Conservation (phyloP, 306 rosid species). For the Corylus americana region DNA sequence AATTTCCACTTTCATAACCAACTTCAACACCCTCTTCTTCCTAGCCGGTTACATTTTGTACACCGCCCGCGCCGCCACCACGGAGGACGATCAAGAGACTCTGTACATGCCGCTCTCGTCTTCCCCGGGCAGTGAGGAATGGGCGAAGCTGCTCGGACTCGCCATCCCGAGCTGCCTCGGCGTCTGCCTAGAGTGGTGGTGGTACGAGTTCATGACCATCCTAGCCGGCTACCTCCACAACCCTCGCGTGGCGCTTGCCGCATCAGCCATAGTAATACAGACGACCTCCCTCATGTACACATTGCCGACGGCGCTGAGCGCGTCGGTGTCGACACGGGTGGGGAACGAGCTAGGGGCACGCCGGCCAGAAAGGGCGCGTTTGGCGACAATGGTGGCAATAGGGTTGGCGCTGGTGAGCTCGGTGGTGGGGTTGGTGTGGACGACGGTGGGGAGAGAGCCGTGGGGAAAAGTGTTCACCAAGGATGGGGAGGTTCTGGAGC, state of each 20-base stretch:
- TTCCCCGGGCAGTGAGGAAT: slow-evolving; percentile 42
- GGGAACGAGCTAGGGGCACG: slow-evolving; percentile 68
- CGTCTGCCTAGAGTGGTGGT: slow-evolving; percentile 96
- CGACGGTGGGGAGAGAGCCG: slow-evolving; percentile 50
- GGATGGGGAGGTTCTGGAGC: slow-evolving; percentile 47
- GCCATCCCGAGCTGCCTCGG: slow-evolving; percentile 69
- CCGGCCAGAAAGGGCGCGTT: slow-evolving; percentile 42
- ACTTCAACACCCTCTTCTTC: slow-evolving; percentile 61
- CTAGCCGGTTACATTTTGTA: slow-evolving; percentile 49
- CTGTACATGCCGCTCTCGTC: slow-evolving; percentile 11
- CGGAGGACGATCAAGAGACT: not conserved
- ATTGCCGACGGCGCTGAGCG: slow-evolving; percentile 54
- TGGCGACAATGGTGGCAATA: slow-evolving; percentile 52
- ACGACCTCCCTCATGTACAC: slow-evolving; percentile 69
- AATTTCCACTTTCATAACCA: slow-evolving; percentile 59
- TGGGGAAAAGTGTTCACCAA: slow-evolving; percentile 69
- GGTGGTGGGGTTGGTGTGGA: slow-evolving; percentile 47
- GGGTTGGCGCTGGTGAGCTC: slow-evolving; percentile 50
- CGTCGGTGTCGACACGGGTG: slow-evolving; percentile 58
- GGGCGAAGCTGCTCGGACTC: slow-evolving; percentile 56
- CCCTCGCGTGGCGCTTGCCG: slow-evolving; percentile 51
- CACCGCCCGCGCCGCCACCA: slow-evolving; percentile 8
- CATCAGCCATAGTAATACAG: slow-evolving; percentile 62
- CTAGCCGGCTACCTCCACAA: slow-evolving; percentile 60
- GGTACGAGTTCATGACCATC: slow-evolving; percentile 74